Conservation (phyloP, 805 yeast genomes). For the Lipomyces japonicus region DNA sequence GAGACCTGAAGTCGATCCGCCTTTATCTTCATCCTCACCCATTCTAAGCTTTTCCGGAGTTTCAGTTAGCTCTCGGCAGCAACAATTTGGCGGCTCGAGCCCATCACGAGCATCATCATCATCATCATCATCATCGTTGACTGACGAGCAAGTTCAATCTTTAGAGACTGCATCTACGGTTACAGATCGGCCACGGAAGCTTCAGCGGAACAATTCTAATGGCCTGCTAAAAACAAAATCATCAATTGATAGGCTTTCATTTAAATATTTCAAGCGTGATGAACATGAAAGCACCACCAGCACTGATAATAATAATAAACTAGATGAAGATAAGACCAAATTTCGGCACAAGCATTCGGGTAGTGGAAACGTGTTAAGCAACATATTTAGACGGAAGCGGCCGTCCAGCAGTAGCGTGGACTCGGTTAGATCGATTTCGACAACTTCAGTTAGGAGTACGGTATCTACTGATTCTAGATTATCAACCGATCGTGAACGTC, state of each 20-base stretch:
- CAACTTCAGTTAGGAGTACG: too few relatives aligned
- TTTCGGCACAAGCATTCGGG: too few relatives aligned
- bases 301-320: background rate
- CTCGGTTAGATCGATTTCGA: too few relatives aligned
- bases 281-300: background rate
- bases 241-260: slow-evolving; percentile 20
- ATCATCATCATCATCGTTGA: background rate
- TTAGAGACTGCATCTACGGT: background rate
- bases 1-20: too few relatives aligned
- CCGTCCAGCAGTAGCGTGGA: slow-evolving; percentile 2
- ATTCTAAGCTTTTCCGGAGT: background rate
- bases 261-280: slow-evolving; percentile 5
- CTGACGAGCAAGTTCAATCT: too few relatives aligned
- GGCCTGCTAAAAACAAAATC: slow-evolving; percentile 23
- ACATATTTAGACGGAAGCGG: slow-evolving; percentile 7
- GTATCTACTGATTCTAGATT: too few relatives aligned
- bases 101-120: background rate
- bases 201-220: slow-evolving; percentile 10
- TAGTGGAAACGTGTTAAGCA: slow-evolving; percentile 3
- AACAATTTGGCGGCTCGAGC: background rate
- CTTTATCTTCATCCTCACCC: too few relatives aligned
- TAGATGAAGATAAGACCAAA: too few relatives aligned
- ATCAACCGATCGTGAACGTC: background rate
- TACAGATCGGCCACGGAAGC: background rate
- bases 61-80: background rate